Conservation (phyloP, 139 green algal genomes). For the Medakamo hakoo region DNA sequence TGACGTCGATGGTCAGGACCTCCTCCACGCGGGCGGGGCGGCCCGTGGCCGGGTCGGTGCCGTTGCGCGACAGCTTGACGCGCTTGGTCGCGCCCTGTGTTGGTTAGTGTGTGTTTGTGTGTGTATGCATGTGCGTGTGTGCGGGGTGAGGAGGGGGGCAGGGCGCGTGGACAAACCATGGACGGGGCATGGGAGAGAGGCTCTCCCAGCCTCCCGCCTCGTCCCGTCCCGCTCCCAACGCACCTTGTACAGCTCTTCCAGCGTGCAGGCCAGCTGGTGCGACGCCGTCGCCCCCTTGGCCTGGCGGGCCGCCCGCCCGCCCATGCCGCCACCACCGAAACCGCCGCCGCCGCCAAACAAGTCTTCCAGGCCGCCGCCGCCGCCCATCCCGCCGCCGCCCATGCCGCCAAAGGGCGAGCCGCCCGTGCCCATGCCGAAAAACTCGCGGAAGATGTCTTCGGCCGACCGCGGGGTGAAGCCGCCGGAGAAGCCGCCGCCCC, state of each 20-base stretch:
- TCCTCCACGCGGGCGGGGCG: constrained; percentile 33
- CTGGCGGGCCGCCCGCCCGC: constrained; percentile 2
- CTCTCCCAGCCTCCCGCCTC: too few species aligned
- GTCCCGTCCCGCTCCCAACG: too few species aligned
- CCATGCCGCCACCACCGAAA: constrained; percentile 6
- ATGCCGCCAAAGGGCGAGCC: constrained; percentile 27
- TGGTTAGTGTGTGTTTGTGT: too few species aligned
- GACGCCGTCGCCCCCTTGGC: constrained; percentile 40
- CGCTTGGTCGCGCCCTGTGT: constrained; percentile 31
- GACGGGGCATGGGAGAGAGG: too few species aligned
- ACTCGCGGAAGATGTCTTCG: constrained; percentile 54
- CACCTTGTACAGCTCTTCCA: constrained; percentile 81
- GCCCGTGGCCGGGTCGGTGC: constrained; percentile 13
- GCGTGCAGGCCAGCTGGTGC: constrained; percentile 31
- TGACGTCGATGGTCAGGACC: constrained; percentile 74
- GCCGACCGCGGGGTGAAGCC: constrained; percentile 35
- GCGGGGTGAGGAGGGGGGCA: too few species aligned
- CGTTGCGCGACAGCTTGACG: constrained; percentile 27
- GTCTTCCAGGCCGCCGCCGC: constrained; percentile 10
- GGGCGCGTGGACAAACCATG: too few species aligned
- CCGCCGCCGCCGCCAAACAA: constrained; percentile 14
- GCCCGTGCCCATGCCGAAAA: constrained; percentile 12
- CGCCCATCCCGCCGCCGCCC: constrained; percentile 6
- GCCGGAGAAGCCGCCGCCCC: constrained; percentile 10
- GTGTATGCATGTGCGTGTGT: too few species aligned